Evolutionary conservation across 148 eudicot species (phyloP), one percentile per base, ranked within the genome.

Genomic region (Camellia lanceoleosa): DNA sequence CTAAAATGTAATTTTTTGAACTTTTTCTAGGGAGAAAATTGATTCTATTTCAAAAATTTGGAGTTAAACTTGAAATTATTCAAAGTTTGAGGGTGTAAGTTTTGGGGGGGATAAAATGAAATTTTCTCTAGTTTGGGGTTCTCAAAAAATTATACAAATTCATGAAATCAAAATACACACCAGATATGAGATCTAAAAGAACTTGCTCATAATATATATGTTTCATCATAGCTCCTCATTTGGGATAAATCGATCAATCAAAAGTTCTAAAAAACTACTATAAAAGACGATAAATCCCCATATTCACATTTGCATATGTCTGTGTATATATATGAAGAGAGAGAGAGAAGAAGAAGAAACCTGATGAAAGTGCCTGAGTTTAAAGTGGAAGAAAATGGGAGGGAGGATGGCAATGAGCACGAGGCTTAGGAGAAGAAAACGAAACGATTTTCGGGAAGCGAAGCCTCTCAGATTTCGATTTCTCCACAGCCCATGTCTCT

Each of bases 371-470:
- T 82, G 87, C 67, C 85, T 83, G 87, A 89, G 92, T n/a, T 71
- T 79, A 78, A 89, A 84, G 75, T 89, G 92, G 84, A 89, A 85
- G 85, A 73, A 89, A 75, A 89, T 63, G 52, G 92, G 92, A 56
- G 92, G 90, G 41, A 87, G 68, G 47, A 89, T 80, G 52, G 92
- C 89, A 43, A 94, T 75, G 20, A 90, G 1, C 3, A 84, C 85
- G 18, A 94, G 89, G 38, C 70, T 19, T 18, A 90, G 63, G 10
- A 94, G 74, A 9, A 92, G 78, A 10, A 81, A 69, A 60, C 87
- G 83, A 66, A 88, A 78, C 9, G 84, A 68, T 19, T 80, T 81
- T 54, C 81, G 69, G 55, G 85, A 78, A 76, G 82, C 41, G 46
- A 79, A 85, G 20, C 52, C 14, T 59, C 80, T 78, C 54, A 79